Evolutionary conservation across 208 protist genomes (phyloP), one percentile per base, ranked within the genome.

Genomic region (Leishmania mexicana): DNA sequence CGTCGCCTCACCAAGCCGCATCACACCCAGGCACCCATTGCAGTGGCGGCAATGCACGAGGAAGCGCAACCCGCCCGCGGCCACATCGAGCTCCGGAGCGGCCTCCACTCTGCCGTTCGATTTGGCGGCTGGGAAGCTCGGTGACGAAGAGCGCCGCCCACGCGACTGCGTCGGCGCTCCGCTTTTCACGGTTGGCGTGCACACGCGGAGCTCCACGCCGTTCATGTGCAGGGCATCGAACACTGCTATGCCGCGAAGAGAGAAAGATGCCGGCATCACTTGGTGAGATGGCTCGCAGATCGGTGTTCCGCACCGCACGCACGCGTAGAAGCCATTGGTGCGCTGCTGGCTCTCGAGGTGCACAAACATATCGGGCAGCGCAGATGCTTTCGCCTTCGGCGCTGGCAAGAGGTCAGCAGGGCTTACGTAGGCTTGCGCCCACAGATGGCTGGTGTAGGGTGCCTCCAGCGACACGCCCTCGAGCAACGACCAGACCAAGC

Each of bases 381-480:
- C 53, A n/a, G 54, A 49, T 13, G 74, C 17, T 13, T 51, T 64
- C 1, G 24, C 60, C 19, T 64, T 35, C 17, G 49, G 13, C 1
- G 62, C 45, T 4, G 57, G 53, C 31, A 80, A 57, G 75, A 87
- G 49, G 54, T 83, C 80, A 19, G 42, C 64, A 8, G 88, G 88
- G 21, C 80, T 21, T 28, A 78, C 71, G 79, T 90, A 85, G 35
- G 85, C 83, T 74, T 95, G 88, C 65, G 81, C 87, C 94, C 92
- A 95, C 28, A 97, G 81, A 53, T 85, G 51, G 10, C 86, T 95
- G 7, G 88, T 89, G 85, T 91, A 93, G n/a, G 94, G 92, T 11
- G 89, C 75, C 78, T 97, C 94, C 28, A 96, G 64, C 54, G 51
- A 31, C 19, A 81, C 35, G 4, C 94, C 92, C n/a, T 93, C 87